Evolutionary conservation across 2,329 filamentous ascomycete species (phyloP), one percentile per base, ranked within the genome.

Genomic region (Hypoxylon sp.): DNA sequence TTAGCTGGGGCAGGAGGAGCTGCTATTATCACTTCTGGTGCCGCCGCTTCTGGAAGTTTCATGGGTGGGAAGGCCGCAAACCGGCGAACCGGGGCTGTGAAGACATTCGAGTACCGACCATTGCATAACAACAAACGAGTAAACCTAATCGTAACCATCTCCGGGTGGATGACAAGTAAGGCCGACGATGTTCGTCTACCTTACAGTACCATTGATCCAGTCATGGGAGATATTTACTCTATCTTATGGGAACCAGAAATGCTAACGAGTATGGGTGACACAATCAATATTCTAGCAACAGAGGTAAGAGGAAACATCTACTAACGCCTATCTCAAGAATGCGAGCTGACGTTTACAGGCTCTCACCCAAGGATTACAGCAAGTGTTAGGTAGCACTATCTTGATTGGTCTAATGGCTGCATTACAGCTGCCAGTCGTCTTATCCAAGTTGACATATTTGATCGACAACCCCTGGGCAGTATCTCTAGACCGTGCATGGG

Each of bases 401-500:
- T 77, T 99, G 11, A 84, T 92, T 42, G 84, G 88, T 60, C 78
- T 99, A 21, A 97, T 99, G 93, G 88, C 92, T 29, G 91, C 92
- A 23, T 77, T 99, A 41, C 91, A 95, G 69, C 76, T 97, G n/a
- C 94, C 94, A 2, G 83, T 99, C 30, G 87, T 97, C 19, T 76
- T 99, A 32, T 92, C 93, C 0, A 99, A 99, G 69, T 82, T 99
- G 7, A 86, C 93, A 0, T 99, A 99, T 67, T 80, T 99, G 13
- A 97, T 99, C 60, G 94, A 99, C 71, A 99, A 99, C 67, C 94
- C 94, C 0, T 99, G 94, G 94, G 91, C 89, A 17, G 92, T 97
- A n/a, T 97, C 94, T 1, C 82, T 96, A 38, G 91, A 94, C 64
- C 86, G 94, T 63, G 94, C 94, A 20, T 92, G 89, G 64, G 81